A percentile compares a stretch with the other conserved stretches of the same genome.
These are phyloP conservation scores for Plenodomus lindquistii DNA, from an alignment of 2,329 filamentous ascomycete genomes.

Conservation along the genomic window DNA sequence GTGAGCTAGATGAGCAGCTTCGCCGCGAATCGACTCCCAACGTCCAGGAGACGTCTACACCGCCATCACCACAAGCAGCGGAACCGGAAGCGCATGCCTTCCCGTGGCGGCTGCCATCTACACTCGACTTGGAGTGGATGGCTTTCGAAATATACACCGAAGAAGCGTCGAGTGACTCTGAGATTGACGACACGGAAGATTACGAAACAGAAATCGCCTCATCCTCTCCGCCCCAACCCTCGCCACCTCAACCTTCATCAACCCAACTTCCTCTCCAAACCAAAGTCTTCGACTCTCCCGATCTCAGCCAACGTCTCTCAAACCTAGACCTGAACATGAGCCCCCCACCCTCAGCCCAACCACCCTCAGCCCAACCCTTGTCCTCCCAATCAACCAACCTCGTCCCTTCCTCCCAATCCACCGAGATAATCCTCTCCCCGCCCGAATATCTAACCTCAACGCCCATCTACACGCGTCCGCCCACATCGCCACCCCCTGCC, in stretches of 20 bases:
- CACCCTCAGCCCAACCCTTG: slow-evolving; percentile 29
- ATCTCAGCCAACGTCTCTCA: slow-evolving; percentile 49
- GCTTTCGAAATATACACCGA: slow-evolving; percentile 83
- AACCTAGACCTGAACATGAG: slow-evolving; percentile 51
- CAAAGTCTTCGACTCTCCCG: slow-evolving; percentile 45
- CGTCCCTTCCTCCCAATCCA: slow-evolving; percentile 31
- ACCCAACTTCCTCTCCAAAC: no score
- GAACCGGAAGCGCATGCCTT: slow-evolving; percentile 20
- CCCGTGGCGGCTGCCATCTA: slow-evolving; percentile 67
- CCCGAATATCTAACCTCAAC: slow-evolving; percentile 6
- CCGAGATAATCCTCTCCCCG: no score
- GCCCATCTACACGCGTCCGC: slow-evolving; percentile 9
- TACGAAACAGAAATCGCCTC: slow-evolving; percentile 14
- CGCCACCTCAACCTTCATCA: slow-evolving; percentile 16
- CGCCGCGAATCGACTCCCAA: slow-evolving; percentile 46
- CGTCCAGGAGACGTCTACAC: slow-evolving; percentile 7
- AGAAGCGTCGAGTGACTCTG: slow-evolving; percentile 60
- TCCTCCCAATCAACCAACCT: slow-evolving; percentile 23
- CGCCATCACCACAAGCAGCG: slow-evolving; percentile 15
- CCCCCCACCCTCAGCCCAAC: not conserved
- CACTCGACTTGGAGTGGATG: slow-evolving; percentile 88
- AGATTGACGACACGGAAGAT: slow-evolving; percentile 48
- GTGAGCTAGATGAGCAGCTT: slow-evolving; percentile 51
- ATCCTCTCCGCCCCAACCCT: slow-evolving; percentile 18
- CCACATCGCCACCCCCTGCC: slow-evolving; percentile 19